phyloP scores from a whole-genome alignment of 306 rosid genomes.

The Malus domestica region DNA sequence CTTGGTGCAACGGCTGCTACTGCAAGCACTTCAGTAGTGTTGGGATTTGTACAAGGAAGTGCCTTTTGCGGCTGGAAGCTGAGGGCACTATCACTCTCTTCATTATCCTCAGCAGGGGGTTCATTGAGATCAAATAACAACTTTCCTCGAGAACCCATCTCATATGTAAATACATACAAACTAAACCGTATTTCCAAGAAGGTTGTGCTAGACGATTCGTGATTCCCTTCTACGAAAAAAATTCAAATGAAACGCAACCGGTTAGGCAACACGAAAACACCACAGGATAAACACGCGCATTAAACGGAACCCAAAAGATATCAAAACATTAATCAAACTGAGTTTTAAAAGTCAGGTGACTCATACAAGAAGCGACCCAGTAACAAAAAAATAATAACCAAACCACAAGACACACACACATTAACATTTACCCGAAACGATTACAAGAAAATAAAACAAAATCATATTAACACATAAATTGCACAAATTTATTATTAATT shows the following conservation, averaged over 20 bases:
- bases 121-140: slow-evolving; percentile 92
- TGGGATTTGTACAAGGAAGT: slow-evolving; percentile 49
- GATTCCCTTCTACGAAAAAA: slow-evolving; percentile 20
- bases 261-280: not conserved
- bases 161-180: slow-evolving; percentile 73
- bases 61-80: slow-evolving; percentile 65
- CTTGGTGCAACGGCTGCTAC: slow-evolving; percentile 47
- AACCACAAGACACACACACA: not conserved
- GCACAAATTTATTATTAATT: not conserved
- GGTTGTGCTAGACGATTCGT: slow-evolving; percentile 5
- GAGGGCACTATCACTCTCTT: slow-evolving; percentile 40
- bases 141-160: slow-evolving; percentile 97
- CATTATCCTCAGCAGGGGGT: slow-evolving; percentile 82
- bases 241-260: slow-evolving; percentile 47
- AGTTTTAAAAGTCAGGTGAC: not conserved
- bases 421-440: not conserved
- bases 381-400: not conserved
- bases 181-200: slow-evolving; percentile 23
- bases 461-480: not conserved
- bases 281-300: not conserved
- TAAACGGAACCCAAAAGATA: not conserved
- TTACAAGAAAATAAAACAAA: not conserved
- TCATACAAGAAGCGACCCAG: not conserved
- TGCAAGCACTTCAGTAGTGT: slow-evolving; percentile 41
- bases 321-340: not conserved